phyloP scores from a whole-genome alignment of 2,329 filamentous ascomycete genomes.

The Metarhizium sp. region DNA sequence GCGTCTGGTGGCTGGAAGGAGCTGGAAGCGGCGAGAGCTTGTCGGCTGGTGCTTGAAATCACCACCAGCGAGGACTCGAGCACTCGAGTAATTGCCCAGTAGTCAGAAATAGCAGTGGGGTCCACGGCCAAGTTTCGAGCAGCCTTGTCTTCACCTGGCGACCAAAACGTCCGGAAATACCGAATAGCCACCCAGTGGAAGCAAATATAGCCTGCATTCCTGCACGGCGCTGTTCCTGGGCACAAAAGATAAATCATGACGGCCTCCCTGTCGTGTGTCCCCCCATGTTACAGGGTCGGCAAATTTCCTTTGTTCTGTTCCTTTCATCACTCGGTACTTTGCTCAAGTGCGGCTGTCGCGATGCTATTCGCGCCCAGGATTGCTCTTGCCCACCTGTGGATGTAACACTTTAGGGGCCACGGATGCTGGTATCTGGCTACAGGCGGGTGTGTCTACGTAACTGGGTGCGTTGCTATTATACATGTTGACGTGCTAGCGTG shows the following conservation, averaged over 20 bases:
- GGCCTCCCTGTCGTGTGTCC: not conserved
- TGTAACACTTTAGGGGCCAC: not conserved
- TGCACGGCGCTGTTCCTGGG: not conserved
- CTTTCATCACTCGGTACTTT: not conserved
- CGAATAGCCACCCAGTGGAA: not conserved
- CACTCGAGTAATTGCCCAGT: too few relatives aligned
- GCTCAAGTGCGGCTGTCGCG: not conserved
- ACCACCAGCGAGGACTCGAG: not conserved
- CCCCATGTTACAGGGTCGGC: not conserved
- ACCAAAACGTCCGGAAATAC: not conserved
- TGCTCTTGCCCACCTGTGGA: slow-evolving; percentile 1
- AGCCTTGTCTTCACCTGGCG: not conserved
- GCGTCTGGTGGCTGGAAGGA: not conserved
- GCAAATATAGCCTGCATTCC: too few relatives aligned
- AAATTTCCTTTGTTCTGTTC: not conserved
- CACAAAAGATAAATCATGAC: not conserved
- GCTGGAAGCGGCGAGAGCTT: too few relatives aligned
- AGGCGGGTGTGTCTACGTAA: not conserved
- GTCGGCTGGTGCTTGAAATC: not conserved
- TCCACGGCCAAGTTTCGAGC: not conserved
- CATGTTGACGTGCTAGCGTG: not conserved
- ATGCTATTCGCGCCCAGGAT: slow-evolving; percentile 7
- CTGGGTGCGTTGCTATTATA: not conserved
- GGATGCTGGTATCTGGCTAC: not conserved
- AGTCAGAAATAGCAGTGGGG: not conserved